Percentiles rank a stretch among this genome's conserved stretches.
Evolutionary conservation across 2,329 filamentous ascomycete genomes (phyloP).

Genomic region (Allantophomopsis cytisporea): DNA sequence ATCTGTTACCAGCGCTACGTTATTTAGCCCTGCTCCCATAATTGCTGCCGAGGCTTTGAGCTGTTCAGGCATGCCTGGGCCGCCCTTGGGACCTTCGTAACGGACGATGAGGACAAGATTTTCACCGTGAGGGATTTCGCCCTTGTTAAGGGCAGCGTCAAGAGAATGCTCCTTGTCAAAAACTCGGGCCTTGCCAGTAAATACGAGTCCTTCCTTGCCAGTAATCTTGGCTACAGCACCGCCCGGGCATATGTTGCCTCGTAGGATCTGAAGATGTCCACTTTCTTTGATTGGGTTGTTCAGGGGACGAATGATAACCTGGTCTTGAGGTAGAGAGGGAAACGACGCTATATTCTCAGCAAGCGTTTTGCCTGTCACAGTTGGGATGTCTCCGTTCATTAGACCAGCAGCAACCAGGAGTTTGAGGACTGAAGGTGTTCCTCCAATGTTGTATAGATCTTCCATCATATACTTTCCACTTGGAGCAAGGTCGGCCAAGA

Average conservation of each 20-base stretch:
- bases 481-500: conserved; percentile 60
- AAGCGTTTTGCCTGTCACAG: conserved; percentile 74
- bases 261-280: conserved; percentile 79
- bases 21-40: conserved; percentile 80
- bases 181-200: conserved; percentile 68
- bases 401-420: conserved; percentile 64
- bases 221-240: conserved; percentile 95
- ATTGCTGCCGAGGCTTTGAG: conserved; percentile 79
- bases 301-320: conserved; percentile 72
- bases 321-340: conserved; percentile 64
- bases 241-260: conserved; percentile 76
- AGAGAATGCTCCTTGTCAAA: conserved; percentile 80
- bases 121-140: conserved; percentile 56
- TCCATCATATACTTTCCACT: conserved; percentile 79
- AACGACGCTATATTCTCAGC: conserved; percentile 68
- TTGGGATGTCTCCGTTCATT: conserved; percentile 65
- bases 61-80: conserved; percentile 93
- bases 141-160: conserved; percentile 57
- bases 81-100: conserved; percentile 88
- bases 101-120: conserved; percentile 84
- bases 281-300: conserved; percentile 65
- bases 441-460: conserved; percentile 75
- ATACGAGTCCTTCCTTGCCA: conserved; percentile 78
- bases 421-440: conserved; percentile 77
- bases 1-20: conserved; percentile 85